Evolutionary conservation across 768 basidiomycete genomes (phyloP), one percentile per base, ranked within the genome.

Genomic region (Tricholoma furcatifolium): DNA sequence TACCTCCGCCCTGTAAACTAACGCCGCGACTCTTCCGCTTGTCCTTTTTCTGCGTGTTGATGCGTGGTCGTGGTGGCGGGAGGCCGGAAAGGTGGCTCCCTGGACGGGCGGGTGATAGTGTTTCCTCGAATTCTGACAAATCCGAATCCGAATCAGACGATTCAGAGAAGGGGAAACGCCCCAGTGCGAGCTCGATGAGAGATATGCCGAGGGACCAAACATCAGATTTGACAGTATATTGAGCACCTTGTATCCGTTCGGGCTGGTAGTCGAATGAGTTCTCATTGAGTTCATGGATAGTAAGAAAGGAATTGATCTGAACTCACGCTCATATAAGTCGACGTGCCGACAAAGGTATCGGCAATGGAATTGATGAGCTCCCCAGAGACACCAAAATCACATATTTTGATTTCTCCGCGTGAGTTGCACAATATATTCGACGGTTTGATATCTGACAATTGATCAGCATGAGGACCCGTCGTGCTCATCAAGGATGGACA

Each of bases 141-240:
- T 88, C 87, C 30, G 86, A 88, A 62, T 89, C 91, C 65, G 87
- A 87, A 12, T 84, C 83, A 35, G 77, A 74, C 2, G 86, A 85
- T 64, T 92, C 88, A 40, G 92, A 85, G 74, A 98, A 99, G 20
- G 97, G 97, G 80, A 99, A 99, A 34, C 93, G 88, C 14, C 96
- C 97, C 30, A 96, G 83, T 0, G 94, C 97, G 38, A 99, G 84
- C 73, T 99, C 97, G 67, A 98, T 95, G 43, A 99, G 78, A 7
- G 94, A 91, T 65, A 99, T 93, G 27, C 97, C 97, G 40, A 98
- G 82, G 0, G 96, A 98, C 97, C 97, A 99, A 4, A 98, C 96
- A 62, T 99, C 97, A 3, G 95, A 98, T 71, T 98, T 98, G 70
- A 99, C 96, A 24, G 93, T 94, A 69, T 99, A 98, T 65, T 92